Conservation (phyloP, 306 rosid genomes). For the Dryas octopetala region DNA sequence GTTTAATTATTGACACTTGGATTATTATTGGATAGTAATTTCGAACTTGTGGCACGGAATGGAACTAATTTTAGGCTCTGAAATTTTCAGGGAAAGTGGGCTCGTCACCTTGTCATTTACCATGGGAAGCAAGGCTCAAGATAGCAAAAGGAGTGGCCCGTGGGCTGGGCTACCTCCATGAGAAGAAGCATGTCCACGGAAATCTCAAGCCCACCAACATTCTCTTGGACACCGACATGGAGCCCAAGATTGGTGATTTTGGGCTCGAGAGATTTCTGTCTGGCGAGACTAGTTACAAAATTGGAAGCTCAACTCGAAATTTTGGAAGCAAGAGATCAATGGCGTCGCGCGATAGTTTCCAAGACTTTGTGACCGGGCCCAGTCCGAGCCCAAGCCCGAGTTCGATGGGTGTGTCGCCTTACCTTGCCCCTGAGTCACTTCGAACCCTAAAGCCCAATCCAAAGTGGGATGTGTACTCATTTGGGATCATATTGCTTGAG, state of each 20-base stretch:
- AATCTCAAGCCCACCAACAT: constrained; percentile 87
- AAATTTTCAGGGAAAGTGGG: constrained; percentile 74
- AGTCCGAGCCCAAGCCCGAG: constrained; percentile 94
- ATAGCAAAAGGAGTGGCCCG: constrained; percentile 94
- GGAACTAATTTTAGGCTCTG: constrained; percentile 1
- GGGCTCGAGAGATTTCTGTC: constrained; percentile 76
- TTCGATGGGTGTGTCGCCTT: constrained; percentile 63
- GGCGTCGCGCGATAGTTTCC: constrained; percentile 69
- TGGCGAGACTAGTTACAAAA: constrained; percentile 60
- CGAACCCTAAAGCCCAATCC: constrained; percentile 80
- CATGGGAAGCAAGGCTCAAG: constrained; percentile 83
- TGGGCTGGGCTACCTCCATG: constrained; percentile 86
- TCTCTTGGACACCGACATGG: constrained; percentile 70
- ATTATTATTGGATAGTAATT: no score
- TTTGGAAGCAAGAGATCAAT: constrained; percentile 92
- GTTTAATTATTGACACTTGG: no score
- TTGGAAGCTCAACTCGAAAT: constrained; percentile 63
- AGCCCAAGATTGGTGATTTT: constrained; percentile 86
- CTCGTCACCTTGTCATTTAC: constrained; percentile 92
- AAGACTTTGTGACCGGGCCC: constrained; percentile 56
- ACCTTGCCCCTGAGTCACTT: constrained; percentile 75
- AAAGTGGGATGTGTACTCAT: constrained; percentile 91
- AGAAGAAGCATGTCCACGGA: constrained; percentile 95
- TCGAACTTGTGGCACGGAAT: no score
- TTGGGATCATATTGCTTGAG: constrained; percentile 83